Conservation (phyloP, 352 stramenopile species). For the Globisporangium viniferum region DNA sequence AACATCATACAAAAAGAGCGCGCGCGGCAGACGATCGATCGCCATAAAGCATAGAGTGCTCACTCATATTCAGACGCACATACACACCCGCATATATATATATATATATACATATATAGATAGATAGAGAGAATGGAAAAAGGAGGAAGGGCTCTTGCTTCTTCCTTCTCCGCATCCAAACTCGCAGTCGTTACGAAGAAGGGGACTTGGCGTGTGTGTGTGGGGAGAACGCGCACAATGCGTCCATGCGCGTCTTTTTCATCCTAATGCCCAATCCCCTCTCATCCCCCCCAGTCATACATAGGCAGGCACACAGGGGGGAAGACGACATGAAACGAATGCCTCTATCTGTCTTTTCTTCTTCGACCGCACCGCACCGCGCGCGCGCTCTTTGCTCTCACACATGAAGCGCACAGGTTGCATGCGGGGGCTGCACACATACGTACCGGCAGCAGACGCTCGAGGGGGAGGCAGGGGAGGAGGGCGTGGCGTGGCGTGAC, state of each 20-base stretch:
- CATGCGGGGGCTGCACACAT: not conserved
- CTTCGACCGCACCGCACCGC: no score
- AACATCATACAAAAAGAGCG: not conserved
- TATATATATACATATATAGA: not conserved
- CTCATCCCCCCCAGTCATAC: no score
- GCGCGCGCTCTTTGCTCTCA: no score
- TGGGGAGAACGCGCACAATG: not conserved
- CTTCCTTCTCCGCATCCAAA: not conserved
- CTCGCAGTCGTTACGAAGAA: not conserved
- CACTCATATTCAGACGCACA: not conserved
- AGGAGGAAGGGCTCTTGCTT: not conserved
- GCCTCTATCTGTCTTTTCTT: no score
- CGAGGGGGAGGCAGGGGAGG: not conserved
- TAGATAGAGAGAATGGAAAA: not conserved
- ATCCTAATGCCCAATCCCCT: no score
- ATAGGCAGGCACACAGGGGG: no score
- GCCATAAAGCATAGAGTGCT: not conserved
- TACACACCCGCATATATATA: not conserved
- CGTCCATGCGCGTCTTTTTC: not conserved
- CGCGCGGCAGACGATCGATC: not conserved
- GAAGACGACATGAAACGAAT: no score
- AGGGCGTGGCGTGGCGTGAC: not conserved
- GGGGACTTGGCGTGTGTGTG: not conserved
- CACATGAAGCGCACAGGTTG: no score
- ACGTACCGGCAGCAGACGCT: not conserved